phyloP scores from a whole-genome alignment of 2,329 filamentous ascomycete species.

The Microsporum ferrugineum region DNA sequence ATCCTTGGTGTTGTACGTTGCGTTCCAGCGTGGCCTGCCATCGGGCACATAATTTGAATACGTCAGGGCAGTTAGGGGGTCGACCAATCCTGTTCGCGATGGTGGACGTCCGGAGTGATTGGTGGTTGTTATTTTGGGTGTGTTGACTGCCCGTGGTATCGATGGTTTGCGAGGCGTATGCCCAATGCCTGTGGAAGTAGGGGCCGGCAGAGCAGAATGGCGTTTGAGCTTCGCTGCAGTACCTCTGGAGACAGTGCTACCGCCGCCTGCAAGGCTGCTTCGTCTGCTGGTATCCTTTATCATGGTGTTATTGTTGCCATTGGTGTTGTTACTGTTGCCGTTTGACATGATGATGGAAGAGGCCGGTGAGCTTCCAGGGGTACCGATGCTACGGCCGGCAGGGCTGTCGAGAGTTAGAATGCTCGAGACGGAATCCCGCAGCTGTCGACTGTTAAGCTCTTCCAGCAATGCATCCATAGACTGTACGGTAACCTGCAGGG shows the following conservation, averaged over 20 bases:
- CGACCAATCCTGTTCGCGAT: slow-evolving; percentile 21
- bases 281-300: slow-evolving; percentile 36
- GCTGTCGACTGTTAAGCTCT: slow-evolving; percentile 60
- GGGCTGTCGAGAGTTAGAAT: slow-evolving; percentile 76
- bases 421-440: slow-evolving; percentile 86
- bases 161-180: slow-evolving; percentile 27
- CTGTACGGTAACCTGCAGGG: slow-evolving; percentile 62
- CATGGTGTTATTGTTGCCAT: not conserved
- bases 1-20: slow-evolving; percentile 51
- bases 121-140: slow-evolving; percentile 14
- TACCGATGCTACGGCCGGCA: slow-evolving; percentile 57
- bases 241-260: slow-evolving; percentile 30
- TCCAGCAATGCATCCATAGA: slow-evolving; percentile 67
- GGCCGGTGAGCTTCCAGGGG: slow-evolving; percentile 59
- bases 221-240: slow-evolving; percentile 33
- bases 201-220: slow-evolving; percentile 39
- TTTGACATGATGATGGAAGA: slow-evolving; percentile 51
- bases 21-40: slow-evolving; percentile 59
- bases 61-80: not conserved
- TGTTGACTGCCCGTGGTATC: slow-evolving; percentile 23
- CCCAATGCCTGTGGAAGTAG: slow-evolving; percentile 18
- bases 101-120: slow-evolving; percentile 9
- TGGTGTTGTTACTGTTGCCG: slow-evolving; percentile 33
- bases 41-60: not conserved
- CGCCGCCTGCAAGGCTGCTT: slow-evolving; percentile 28